Conservation (phyloP, 2,329 filamentous ascomycete genomes). For the Sarocladium kiliense region DNA sequence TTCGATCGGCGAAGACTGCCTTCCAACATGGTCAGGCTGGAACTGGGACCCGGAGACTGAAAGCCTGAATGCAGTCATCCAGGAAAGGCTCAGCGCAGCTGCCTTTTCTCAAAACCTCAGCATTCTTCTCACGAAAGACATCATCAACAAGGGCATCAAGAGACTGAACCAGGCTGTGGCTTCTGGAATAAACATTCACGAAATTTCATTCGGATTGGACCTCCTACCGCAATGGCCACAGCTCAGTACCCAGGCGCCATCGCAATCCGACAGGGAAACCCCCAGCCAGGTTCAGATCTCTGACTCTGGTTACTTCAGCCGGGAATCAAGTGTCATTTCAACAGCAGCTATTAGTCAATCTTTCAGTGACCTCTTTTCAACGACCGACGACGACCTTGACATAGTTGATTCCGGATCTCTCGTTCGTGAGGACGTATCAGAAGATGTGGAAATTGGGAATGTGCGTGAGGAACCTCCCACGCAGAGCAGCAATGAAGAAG, state of each 20-base stretch:
- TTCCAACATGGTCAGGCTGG: slow-evolving; percentile 22
- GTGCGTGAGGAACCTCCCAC: too few species aligned
- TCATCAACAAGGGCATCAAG: background rate
- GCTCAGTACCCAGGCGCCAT: background rate
- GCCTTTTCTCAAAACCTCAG: background rate
- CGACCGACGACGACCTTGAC: too few species aligned
- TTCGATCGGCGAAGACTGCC: background rate
- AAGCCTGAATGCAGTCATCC: background rate
- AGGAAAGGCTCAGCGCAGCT: background rate
- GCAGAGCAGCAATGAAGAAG: too few species aligned
- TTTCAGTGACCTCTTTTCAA: background rate
- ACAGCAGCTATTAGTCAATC: background rate
- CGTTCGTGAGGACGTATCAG: background rate
- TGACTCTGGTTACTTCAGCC: background rate
- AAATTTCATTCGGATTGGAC: background rate
- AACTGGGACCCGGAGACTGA: background rate
- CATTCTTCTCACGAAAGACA: background rate
- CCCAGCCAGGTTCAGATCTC: background rate
- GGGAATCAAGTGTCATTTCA: background rate
- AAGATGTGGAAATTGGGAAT: background rate
- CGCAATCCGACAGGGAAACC: slow-evolving; percentile 9
- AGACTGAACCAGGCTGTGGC: background rate
- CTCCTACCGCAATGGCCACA: slow-evolving; percentile 5
- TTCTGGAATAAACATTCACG: background rate
- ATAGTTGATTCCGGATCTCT: too few species aligned